These are phyloP conservation scores for Claviceps sp. DNA, from an alignment of 2,329 filamentous ascomycete species.

Conservation along the genomic window DNA sequence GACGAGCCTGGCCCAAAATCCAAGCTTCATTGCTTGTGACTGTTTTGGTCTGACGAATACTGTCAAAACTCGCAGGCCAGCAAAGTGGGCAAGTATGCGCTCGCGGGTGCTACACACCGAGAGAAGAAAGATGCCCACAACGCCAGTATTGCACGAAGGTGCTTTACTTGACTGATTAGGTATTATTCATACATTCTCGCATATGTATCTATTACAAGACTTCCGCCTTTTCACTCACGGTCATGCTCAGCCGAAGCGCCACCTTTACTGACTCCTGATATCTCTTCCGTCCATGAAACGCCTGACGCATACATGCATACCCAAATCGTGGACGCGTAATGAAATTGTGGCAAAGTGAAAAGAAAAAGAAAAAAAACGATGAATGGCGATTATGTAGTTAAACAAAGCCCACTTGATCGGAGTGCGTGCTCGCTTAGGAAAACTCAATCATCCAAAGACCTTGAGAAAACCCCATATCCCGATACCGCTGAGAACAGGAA, in stretches of 20 bases:
- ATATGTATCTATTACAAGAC: background rate
- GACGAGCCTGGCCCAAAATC: background rate
- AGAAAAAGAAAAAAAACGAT: background rate
- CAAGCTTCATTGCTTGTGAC: background rate
- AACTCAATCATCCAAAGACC: conserved; percentile 50
- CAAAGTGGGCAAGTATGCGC: background rate
- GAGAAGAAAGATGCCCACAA: background rate
- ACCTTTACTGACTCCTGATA: background rate
- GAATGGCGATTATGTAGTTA: background rate
- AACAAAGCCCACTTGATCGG: background rate
- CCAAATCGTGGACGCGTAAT: background rate
- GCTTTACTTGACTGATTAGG: too few species aligned
- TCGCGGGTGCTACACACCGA: background rate
- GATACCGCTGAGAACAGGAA: conserved; percentile 77
- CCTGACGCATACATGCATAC: background rate
- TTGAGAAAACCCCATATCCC: conserved; percentile 89
- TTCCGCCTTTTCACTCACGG: background rate
- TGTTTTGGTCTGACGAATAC: too few species aligned
- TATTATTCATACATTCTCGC: background rate
- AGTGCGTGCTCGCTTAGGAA: background rate
- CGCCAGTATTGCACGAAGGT: background rate
- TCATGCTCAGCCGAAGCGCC: background rate
- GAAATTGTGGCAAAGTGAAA: background rate
- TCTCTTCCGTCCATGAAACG: background rate
- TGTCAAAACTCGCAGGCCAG: background rate